A percentile compares a stretch with the other conserved stretches of the same genome.
Conservation (phyloP, 768 basidiomycete genomes). For the Rickenella mellea region DNA sequence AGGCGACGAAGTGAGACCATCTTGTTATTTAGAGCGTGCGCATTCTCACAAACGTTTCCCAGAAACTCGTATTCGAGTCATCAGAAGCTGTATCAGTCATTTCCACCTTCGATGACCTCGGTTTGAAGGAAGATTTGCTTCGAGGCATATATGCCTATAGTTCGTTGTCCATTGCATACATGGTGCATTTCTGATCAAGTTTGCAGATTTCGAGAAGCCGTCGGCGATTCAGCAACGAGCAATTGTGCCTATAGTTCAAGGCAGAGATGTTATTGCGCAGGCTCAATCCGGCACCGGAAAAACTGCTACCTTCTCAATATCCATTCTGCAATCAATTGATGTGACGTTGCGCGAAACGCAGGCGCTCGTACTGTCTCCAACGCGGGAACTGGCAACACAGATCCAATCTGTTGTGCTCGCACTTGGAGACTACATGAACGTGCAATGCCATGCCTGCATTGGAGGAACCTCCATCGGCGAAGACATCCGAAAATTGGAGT, state of each 20-base stretch:
- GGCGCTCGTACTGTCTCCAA: constrained; percentile 92
- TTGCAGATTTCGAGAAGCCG: constrained; percentile 87
- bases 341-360: constrained; percentile 90
- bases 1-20: constrained; percentile 68
- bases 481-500: constrained; percentile 94
- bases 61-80: constrained; percentile 94
- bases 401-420: constrained; percentile 96
- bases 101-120: constrained; percentile 83
- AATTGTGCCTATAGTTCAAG: constrained; percentile 91
- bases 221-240: constrained; percentile 98
- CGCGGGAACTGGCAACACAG: constrained; percentile 98
- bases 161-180: constrained; percentile 24
- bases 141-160: constrained; percentile 99
- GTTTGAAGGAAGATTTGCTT: constrained; percentile 89
- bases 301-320: constrained; percentile 98
- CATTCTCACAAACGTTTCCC: neutral
- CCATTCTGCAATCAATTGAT: constrained; percentile 97
- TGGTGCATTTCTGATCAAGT: neutral
- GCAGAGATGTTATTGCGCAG: constrained; percentile 97
- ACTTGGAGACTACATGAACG: constrained; percentile 97
- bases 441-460: constrained; percentile 97
- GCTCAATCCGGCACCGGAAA: constrained; percentile 99
- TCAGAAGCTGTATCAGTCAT: constrained; percentile 86
- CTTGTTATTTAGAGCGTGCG: constrained; percentile 5
- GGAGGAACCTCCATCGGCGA: constrained; percentile 96